A percentile compares a stretch with the other conserved stretches of the same genome.
phyloP scores from a whole-genome alignment of 176 grass and related monocot genomes.

The Hordeum vulgare region MorexV3_pseudomolecules_assembly NC_058518.1:493110101-493110600 shows the following conservation, averaged over 20 bases:
- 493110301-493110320: neutral
- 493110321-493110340: neutral
- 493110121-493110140: too few species aligned
- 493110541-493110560: conserved; percentile 49
- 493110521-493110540: conserved; percentile 3
- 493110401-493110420: neutral
- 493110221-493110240: neutral
- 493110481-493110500: neutral
- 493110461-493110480: neutral
- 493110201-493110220: neutral
- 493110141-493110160: neutral
- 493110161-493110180: neutral
- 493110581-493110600: conserved; percentile 64
- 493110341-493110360: neutral
- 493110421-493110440: neutral
- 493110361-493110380: neutral
- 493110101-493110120: too few species aligned
- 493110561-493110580: conserved; percentile 54
- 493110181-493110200: neutral
- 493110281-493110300: too few species aligned
- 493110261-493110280: neutral
- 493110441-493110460: neutral
- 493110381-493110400: neutral
- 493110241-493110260: too few species aligned
- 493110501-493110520: neutral